Evolutionary conservation across 2,329 filamentous ascomycete genomes (phyloP), one percentile per base, ranked within the genome.

Genomic region (Claviceps sp.): DNA sequence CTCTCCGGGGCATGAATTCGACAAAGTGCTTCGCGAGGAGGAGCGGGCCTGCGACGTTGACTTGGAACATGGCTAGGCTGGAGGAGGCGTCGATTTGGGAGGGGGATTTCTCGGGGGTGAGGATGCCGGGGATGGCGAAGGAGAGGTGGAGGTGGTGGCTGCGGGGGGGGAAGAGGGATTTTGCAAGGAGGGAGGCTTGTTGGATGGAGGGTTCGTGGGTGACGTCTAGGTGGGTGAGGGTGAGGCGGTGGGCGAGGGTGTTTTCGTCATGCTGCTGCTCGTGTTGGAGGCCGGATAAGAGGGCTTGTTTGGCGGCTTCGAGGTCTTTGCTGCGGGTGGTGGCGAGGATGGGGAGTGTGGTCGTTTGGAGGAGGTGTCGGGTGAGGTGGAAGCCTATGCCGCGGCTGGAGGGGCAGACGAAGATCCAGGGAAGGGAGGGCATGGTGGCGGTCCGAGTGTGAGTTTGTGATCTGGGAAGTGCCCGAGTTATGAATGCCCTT

Each of bases 11-110:
- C 3, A 93, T 71, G 60, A 90, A 84, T 0, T 70, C 70, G 0
- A 74, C 72, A 59, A 93, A 87, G 65, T 89, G 81, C 67, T 93
- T 93, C 62, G 87, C 77, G 52, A 91, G 73, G 51, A 93, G 71
- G 61, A 93, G 71, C 0, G 86, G 85, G 0, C 86, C 87, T 2
- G 93, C 70, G 0, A 82, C 74, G 64, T 93, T 94, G 54, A 87
- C 78, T 50, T 75, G 74, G 65, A 89, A 84, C n/a, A 79, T 89
- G 46, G 80, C 69, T n/a, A 86, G 69, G 18, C 85, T 80, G 38
- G 72, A 63, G 20, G 71, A 72, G 53, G 78, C 75, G 54, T 84
- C 70, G 52, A 93, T 76, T 59, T 87, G 82, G 0, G 67, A 59
- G 0, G 82, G 84, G 1, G 80, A 79, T 64, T 84, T 89, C 63